Base-by-base conservation (phyloP, 2,329 filamentous ascomycete genomes). In the Aspergillus pseudoterreus region DNA sequence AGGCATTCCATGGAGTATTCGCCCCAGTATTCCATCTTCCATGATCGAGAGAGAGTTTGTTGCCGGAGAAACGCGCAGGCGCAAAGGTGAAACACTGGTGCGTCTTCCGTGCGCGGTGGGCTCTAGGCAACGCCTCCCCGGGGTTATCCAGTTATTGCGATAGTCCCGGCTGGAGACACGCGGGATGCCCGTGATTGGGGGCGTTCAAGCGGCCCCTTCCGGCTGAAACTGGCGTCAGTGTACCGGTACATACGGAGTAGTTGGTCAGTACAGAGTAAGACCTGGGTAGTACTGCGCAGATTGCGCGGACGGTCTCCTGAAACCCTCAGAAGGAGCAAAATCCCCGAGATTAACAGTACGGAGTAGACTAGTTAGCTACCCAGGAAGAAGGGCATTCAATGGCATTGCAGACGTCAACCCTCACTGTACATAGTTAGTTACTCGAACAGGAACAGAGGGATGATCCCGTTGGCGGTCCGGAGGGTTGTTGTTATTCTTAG, bases 31-130 rank as follows among this genome's bases (percentile, higher is more conserved):
- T 2, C 22, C 22, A 22, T 5, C 22, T 22, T 22, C 5, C 27
- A 30, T 30, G 27, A 4, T 22, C 6, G 15, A n/a, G 4, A 6
- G 17, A 17, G n/a, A 19, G n/a, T 17, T 45, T 62, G 61, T 63
- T 63, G 56, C 61, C 58, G 39, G 54, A 62, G 61, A 52, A 57
- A 63, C 57, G 45, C 36, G 44, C 42, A n/a, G 24, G 42, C 21
- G 22, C n/a, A 36, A 50, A 30, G 50, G 35, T 56, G 53, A 56
- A 56, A 56, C 53, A 51, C 53, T 56, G 51, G 53, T 39, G 50
- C 30, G 47, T 45, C 47, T 22, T 19, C 10, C 21, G 27, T 27
- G 42, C 42, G 17, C 24, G 21, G 15, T 21, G 19, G 36, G 32
- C 19, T 35, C 12, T 42, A 15, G 21, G 32, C n/a, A 42, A 21